Conservation (phyloP, 768 basidiomycete genomes). For the Naematelia encephala region DNA sequence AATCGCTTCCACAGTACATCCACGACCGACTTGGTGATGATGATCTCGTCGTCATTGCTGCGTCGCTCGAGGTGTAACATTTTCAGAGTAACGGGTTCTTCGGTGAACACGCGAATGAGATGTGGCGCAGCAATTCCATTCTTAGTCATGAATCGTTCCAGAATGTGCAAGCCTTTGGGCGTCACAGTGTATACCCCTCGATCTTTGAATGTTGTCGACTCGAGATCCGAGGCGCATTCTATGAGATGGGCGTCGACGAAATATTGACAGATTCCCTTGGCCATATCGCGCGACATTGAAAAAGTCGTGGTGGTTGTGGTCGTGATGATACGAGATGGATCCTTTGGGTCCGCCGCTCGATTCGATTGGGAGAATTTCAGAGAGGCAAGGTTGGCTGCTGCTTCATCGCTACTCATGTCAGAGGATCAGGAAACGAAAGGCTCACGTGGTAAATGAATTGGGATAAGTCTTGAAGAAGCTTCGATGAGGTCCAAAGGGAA, state of each 20-base stretch:
- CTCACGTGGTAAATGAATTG: slow-evolving; percentile 93
- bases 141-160: slow-evolving; percentile 99
- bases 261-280: slow-evolving; percentile 98
- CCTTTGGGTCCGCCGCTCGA: slow-evolving; percentile 95
- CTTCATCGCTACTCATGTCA: slow-evolving; percentile 69
- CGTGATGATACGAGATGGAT: slow-evolving; percentile 95
- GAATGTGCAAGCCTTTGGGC: slow-evolving; percentile 95
- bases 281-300: slow-evolving; percentile 99
- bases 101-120: slow-evolving; percentile 79
- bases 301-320: slow-evolving; percentile 99
- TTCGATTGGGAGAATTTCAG: slow-evolving; percentile 99
- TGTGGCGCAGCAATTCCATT: slow-evolving; percentile 97
- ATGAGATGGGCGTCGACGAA: slow-evolving; percentile 99
- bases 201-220: slow-evolving; percentile 90
- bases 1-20: slow-evolving; percentile 95
- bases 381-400: slow-evolving; percentile 83
- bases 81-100: slow-evolving; percentile 96
- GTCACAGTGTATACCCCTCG: slow-evolving; percentile 93
- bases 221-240: slow-evolving; percentile 90
- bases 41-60: slow-evolving; percentile 91
- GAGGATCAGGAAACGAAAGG: slow-evolving; percentile 25
- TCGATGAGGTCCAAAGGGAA: slow-evolving; percentile 81
- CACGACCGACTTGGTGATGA: slow-evolving; percentile 88
- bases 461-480: slow-evolving; percentile 94
- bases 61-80: slow-evolving; percentile 93